Evolutionary conservation across 2,329 filamentous ascomycete species (phyloP).

Genomic region (Cladosporium sp.): DNA sequence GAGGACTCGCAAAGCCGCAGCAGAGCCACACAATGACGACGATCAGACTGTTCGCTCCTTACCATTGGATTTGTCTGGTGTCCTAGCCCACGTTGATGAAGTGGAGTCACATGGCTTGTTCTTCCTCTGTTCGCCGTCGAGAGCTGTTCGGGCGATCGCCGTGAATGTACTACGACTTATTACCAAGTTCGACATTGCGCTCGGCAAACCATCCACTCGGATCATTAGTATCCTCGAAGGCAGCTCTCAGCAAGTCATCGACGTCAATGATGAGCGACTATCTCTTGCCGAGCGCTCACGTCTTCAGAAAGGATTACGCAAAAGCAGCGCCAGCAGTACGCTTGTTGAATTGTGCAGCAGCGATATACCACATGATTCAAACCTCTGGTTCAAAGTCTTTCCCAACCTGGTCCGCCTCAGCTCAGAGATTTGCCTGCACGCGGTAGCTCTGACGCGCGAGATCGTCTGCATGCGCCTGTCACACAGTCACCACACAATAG

Average conservation of each 20-base stretch:
- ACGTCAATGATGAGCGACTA: slow-evolving; percentile 85
- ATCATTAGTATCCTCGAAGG: slow-evolving; percentile 91
- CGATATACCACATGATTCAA: slow-evolving; percentile 89
- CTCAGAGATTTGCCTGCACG: slow-evolving; percentile 85
- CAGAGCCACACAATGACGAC: slow-evolving; percentile 53
- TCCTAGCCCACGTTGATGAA: slow-evolving; percentile 92
- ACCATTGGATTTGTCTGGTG: slow-evolving; percentile 72
- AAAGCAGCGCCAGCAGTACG: slow-evolving; percentile 76
- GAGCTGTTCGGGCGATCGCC: slow-evolving; percentile 81
- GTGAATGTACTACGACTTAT: slow-evolving; percentile 89
- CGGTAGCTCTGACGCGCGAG: slow-evolving; percentile 84
- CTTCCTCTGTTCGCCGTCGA: slow-evolving; percentile 93
- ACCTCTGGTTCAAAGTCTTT: slow-evolving; percentile 96
- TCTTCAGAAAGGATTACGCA: slow-evolving; percentile 82
- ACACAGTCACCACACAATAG: slow-evolving; percentile 86
- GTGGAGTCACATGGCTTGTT: slow-evolving; percentile 95
- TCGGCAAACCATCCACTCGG: slow-evolving; percentile 71
- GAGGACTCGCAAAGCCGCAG: slow-evolving; percentile 70
- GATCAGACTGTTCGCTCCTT: slow-evolving; percentile 27
- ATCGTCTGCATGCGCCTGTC: slow-evolving; percentile 87
- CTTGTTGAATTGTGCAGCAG: slow-evolving; percentile 93
- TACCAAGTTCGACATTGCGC: slow-evolving; percentile 84
- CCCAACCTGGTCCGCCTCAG: slow-evolving; percentile 89
- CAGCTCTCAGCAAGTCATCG: slow-evolving; percentile 82
- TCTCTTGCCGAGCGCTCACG: slow-evolving; percentile 90